Base-by-base conservation (phyloP, 164 flowering plant genomes). In the Vitis labrusca region DNA sequence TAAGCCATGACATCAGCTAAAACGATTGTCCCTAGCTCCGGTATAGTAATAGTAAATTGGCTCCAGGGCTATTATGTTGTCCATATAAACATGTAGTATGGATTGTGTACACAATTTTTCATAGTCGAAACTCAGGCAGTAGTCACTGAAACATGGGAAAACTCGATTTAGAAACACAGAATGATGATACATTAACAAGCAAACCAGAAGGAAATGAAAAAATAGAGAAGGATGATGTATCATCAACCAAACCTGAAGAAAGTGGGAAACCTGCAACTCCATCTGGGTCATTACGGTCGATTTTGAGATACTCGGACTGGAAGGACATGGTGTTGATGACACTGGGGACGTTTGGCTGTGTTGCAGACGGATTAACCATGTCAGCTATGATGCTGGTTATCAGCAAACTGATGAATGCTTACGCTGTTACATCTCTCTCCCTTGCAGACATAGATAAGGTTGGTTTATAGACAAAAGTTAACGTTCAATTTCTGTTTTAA, bases 321-420 rank as follows among this genome's bases (percentile, higher is more conserved):
- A 47, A 57, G 14, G 85, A 83, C 59, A 71, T 65, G 67, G 27
- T 75, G 65, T 52, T 82, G 14, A 75, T 82, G 81, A 23, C 61
- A 3, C 5, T 73, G 11, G 85, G 85, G 16, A 65, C 65, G 5
- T 15, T 83, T 8, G 85, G 83, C 15, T 52, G 80, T 56, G 54
- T 78, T 13, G 82, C 68, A 14, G 83, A 83, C 52, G 83, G 83
- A 32, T 48, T 68, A 8, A 19, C 67, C 50, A 56, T 60, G 64
- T 70, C 85, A 44, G 47, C 67, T 9, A 72, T 67, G 61, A 73
- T 83, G 80, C 50, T 69, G 15, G 50, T 78, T n/a, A 73, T 83
- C 32, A 72, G 82, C 19, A 71, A 32, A 37, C 13, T 78, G 64
- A 74, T 78, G 55, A 74, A 80, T 62, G 71, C 61, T 11, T 68